Evolutionary conservation across 2,329 filamentous ascomycete genomes (phyloP), one percentile per base, ranked within the genome.

Genomic region (Penicillium freii): DNA sequence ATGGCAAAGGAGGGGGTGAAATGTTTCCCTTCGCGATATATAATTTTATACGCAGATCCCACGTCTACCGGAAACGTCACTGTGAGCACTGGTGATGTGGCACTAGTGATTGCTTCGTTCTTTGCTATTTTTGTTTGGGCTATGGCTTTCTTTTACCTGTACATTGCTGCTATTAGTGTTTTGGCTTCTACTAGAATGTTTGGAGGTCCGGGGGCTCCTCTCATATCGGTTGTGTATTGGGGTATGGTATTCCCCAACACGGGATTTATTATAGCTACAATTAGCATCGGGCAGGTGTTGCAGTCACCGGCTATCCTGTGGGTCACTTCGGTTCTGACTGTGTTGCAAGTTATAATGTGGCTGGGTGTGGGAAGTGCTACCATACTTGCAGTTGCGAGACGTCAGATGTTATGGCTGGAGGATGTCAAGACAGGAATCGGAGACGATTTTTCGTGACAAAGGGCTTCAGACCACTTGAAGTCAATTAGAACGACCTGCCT

Each of bases 61-160:
- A 27, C 7, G 6, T 29, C 36, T 29, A 5, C 27, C 9, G 48
- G 27, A 17, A 31, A 10, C 6, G n/a, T 43, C 38, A 19, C 48
- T 8, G 10, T 42, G 2, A 42, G 34, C 47, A 50, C 48, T 11
- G 38, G 73, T 13, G 71, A 77, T 71, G 21, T 73, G 76, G 58
- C 74, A 71, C 49, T 58, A 4, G 71, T 76, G 3, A 56, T 81
- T 1, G 78, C 78, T 10, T 72, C 77, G 1, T 62, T 75, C 13
- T 64, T 71, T 3, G 76, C 77, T 6, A 71, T 79, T 11, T 81
- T 81, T 64, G 69, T 82, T 27, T 78, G 79, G 73, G 71, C 78
- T 0, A 76, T 82, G 39, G 75, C 77, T 4, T 76, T 81, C 48
- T 82, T 80, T 77, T 81, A 81, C 67, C 81, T 81, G 66, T 76